Base-by-base conservation (phyloP, 176 grass and related monocot genomes). In the Phoenix roebelenii region DNA sequence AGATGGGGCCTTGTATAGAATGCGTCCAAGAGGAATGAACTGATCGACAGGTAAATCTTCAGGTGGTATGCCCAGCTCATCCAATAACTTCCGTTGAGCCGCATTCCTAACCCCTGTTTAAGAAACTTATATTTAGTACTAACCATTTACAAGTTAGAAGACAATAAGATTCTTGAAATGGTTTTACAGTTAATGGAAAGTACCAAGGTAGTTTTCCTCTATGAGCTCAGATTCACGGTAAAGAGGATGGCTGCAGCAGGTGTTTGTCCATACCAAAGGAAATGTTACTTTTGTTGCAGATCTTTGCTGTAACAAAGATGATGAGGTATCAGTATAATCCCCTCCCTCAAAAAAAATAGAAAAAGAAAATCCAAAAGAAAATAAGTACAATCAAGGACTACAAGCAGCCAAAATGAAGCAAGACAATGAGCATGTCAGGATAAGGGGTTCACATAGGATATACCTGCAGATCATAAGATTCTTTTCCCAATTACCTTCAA, bases 181-280 rank as follows among this genome's bases (percentile, higher is more conserved):
- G 3, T 16, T 16, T 51, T 44, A 44, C 35, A 16, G 44, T 3
- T 50, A 50, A 64, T 49, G 9, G 25, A 15, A 50, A 61, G 22
- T 82, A 97, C 93, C 93, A 63, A 97, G 84, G 69, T 60, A 85
- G 22, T 97, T 82, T 49, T 91, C 93, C 44, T 97, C 49, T 60
- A 88, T 91, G 54, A 97, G 86, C 72, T 97, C 93, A 75, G 93
- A 85, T 26, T 91, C 93, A 56, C 87, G 83, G 75, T 91, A 88
- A 30, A 97, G 81, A 77, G 93, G 93, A 81, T 97, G 93, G 73
- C 87, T 83, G 87, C 93, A 97, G 72, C 93, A 92, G 57, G 87
- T 97, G 59, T 97, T 97, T 65, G 93, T 92, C 87, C 87, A 97
- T 65, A 88, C 93, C 29, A 97, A 57, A 78, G 93, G 93, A 83